Base-by-base conservation (phyloP, 495 filamentous ascomycete genomes). In the Parathielavia appendiculata region DNA sequence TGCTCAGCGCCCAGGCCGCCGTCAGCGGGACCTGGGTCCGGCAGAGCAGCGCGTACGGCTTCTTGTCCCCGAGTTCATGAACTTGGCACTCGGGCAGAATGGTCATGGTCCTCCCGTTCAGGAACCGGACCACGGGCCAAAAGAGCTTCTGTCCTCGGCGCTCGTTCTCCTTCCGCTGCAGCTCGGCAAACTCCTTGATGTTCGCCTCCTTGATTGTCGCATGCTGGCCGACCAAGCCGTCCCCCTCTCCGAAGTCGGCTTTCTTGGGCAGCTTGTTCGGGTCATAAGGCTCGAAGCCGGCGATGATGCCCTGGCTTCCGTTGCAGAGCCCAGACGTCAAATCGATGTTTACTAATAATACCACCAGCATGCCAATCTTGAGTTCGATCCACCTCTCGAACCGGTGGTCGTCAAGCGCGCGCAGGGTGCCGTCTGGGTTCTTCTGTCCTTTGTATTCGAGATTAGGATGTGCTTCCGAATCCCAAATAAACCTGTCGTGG, bases 271-370 rank as follows among this genome's bases (percentile, higher is more conserved):
- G 74, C 23, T 84, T 82, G 36, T 84, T 75, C 8, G 79, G 74
- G 10, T 81, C 74, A 62, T 85, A 86, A 1, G 72, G 68, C 43
- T 88, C 87, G 70, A 96, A 97, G 4, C 82, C 88, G 19, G 85
- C 73, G 11, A 97, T 85, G 54, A 85, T 83, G 1, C 92, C 92
- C 57, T 96, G 82, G 4, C 90, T 95, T 6, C 92, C 92, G 63
- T 97, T 97, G 64, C 93, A 92, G 0, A 97, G 83, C 0, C 79
- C 81, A 4, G 84, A 79, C 0, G n/a, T 1, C 1, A 76, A 56
- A 69, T 96, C 90, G 66, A 96, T 82, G 64, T 98, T 98, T 58
- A 91, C 91, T 70, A 96, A 93, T 12, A 98, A 76, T 81, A 98
- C 93, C 23, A 98, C 92, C 51, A 92, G 89, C 34, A 91, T 86